Conservation (phyloP, 2,329 filamentous ascomycete species). For the Pseudofabraea citricarpa region DNA sequence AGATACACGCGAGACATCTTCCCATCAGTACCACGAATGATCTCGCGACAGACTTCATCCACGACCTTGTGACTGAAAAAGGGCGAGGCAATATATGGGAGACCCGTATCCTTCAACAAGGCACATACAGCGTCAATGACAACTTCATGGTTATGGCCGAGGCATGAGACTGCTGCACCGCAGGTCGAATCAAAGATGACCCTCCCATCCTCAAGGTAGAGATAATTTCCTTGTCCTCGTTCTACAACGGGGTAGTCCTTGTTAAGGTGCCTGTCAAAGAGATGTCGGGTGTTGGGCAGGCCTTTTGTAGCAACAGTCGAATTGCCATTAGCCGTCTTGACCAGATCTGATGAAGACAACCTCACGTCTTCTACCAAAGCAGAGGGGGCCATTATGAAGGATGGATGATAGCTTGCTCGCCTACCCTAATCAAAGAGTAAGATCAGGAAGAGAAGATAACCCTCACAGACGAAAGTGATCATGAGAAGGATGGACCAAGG, state of each 20-base stretch:
- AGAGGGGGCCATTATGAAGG: slow-evolving; percentile 15
- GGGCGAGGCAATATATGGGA: slow-evolving; percentile 54
- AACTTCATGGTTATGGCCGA: slow-evolving; percentile 62
- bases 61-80: slow-evolving; percentile 51
- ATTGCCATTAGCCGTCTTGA: background rate
- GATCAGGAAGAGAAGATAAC: slow-evolving; percentile 13
- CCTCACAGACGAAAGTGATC: slow-evolving; percentile 11
- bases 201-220: slow-evolving; percentile 38
- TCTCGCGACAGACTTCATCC: slow-evolving; percentile 39
- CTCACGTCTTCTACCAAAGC: slow-evolving; percentile 6
- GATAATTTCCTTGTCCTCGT: slow-evolving; percentile 20
- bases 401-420: background rate
- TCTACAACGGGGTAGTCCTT: slow-evolving; percentile 22
- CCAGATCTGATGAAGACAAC: slow-evolving; percentile 1
- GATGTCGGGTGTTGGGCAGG: slow-evolving; percentile 14
- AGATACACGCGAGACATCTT: slow-evolving; percentile 51
- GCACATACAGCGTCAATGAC: slow-evolving; percentile 54
- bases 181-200: slow-evolving; percentile 67
- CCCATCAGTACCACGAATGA: slow-evolving; percentile 34
- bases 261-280: slow-evolving; percentile 23
- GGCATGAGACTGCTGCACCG: slow-evolving; percentile 66
- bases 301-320: slow-evolving; percentile 3
- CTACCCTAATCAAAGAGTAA: slow-evolving; percentile 10
- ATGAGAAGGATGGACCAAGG: slow-evolving; percentile 5
- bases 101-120: slow-evolving; percentile 50